These are phyloP conservation scores for Pseudogymnoascus sp. DNA, from an alignment of 2,329 filamentous ascomycete genomes.

Conservation along the genomic window DNA sequence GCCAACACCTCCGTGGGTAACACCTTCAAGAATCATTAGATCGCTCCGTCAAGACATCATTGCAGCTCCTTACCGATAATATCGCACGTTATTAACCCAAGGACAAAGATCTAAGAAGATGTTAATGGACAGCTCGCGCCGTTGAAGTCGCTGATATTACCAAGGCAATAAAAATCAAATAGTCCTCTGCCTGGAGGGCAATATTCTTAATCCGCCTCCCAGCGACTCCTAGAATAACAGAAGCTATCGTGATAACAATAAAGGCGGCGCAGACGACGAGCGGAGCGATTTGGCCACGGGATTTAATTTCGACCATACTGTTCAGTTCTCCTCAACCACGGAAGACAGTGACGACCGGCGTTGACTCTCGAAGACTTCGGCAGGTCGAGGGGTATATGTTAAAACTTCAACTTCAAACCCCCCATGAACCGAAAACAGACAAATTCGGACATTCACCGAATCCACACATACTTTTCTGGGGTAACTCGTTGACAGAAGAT, in stretches of 20 bases:
- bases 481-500: background rate
- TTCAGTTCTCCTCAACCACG: background rate
- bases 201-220: conserved; percentile 1
- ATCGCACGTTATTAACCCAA: background rate
- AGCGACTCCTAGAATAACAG: background rate
- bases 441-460: background rate
- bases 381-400: background rate
- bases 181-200: conserved; percentile 32
- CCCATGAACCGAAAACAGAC: background rate
- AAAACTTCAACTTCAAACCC: background rate
- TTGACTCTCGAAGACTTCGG: background rate
- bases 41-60: background rate
- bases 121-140: background rate
- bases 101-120: background rate
- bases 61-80: background rate
- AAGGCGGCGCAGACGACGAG: background rate
- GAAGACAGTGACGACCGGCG: background rate
- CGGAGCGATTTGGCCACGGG: background rate
- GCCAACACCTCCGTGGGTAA: conserved; percentile 13
- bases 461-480: background rate
- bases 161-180: conserved; percentile 29
- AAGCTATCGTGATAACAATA: background rate
- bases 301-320: background rate
- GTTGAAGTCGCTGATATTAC: conserved; percentile 3
- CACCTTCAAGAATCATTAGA: background rate